These are phyloP conservation scores for Taphrina communis DNA, from an alignment of 1,139 yeast genomes.

Conservation along the genomic window DNA sequence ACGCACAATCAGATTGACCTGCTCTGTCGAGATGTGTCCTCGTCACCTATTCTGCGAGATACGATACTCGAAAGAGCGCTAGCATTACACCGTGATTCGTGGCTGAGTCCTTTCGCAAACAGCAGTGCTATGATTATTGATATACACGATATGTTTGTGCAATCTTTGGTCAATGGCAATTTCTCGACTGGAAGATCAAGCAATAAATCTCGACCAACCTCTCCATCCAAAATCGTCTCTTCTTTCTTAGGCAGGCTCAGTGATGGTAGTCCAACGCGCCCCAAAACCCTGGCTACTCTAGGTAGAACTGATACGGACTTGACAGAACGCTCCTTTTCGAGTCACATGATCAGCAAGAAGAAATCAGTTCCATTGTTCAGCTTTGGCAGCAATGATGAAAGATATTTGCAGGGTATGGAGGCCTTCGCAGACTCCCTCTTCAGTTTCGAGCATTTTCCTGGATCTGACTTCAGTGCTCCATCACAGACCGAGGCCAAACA, in stretches of 20 bases:
- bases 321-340: conserved; percentile 20
- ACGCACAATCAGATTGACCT: conserved; percentile 1
- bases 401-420: conserved; percentile 16
- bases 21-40: conserved; percentile 18
- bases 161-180: background rate
- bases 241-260: conserved; percentile 26
- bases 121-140: background rate
- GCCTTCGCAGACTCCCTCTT: conserved; percentile 20
- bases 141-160: conserved; percentile 17
- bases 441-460: conserved; percentile 32
- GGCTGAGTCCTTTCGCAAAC: conserved; percentile 9
- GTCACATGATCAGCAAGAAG: conserved; percentile 24
- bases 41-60: conserved; percentile 7
- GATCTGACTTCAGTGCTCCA: conserved; percentile 16
- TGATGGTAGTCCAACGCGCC: conserved; percentile 22
- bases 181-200: background rate
- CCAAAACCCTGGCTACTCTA: conserved; percentile 1
- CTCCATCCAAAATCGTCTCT: conserved; percentile 33
- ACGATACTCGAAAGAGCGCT: conserved; percentile 10
- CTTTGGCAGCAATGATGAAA: conserved; percentile 22
- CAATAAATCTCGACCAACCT: conserved; percentile 20
- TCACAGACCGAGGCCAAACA: conserved; percentile 19
- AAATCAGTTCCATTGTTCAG: conserved; percentile 13
- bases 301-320: conserved; percentile 1
- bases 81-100: conserved; percentile 11